Base-by-base conservation (phyloP, 371 early-diverging fungal species). In the Mortierella sp. region DNA sequence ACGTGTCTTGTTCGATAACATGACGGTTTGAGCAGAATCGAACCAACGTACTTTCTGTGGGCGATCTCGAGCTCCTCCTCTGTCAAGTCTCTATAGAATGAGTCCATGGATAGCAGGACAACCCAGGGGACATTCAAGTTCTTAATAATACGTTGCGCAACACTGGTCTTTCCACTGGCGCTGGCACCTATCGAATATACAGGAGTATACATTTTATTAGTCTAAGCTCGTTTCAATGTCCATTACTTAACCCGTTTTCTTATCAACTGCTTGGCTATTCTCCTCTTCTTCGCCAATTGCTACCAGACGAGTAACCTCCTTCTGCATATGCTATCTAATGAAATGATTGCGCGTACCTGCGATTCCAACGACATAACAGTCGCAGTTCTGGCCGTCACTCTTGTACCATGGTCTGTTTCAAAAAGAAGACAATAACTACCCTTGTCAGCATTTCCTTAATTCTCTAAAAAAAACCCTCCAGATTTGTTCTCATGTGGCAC, bases 41-140 rank as follows among this genome's bases (percentile, higher is more conserved):
- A 22, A 9, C 26, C 0, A 18, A 20, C 78, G 28, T 90, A 93
- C 93, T 92, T 95, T 60, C 87, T 85, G 61, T 89, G 87, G 5
- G 94, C 94, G 78, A 85, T 83, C 64, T 83, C 86, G 64, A 88
- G 88, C 73, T 96, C 90, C 70, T 96, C 96, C 9, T 91, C 90
- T 14, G 87, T 91, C 72, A 98, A 86, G 16, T 89, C 85, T 72
- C 94, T 96, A 87, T 98, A 98, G 81, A 96, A 98, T 5, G 96
- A 95, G 85, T 97, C 98, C 97, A 97, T 97, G 49, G 94, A 95
- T 37, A 97, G 65, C 43, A 97, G 89, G 5, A 95, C 93, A 3
- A 96, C 96, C 95, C 95, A 94, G 20, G 94, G 94, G 0, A 93
- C 94, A 72, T 93, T 92, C 66, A 95, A 76, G 62, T 90, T 90